Base-by-base conservation (phyloP, 768 basidiomycete species). In the Panellus pusillus region DNA sequence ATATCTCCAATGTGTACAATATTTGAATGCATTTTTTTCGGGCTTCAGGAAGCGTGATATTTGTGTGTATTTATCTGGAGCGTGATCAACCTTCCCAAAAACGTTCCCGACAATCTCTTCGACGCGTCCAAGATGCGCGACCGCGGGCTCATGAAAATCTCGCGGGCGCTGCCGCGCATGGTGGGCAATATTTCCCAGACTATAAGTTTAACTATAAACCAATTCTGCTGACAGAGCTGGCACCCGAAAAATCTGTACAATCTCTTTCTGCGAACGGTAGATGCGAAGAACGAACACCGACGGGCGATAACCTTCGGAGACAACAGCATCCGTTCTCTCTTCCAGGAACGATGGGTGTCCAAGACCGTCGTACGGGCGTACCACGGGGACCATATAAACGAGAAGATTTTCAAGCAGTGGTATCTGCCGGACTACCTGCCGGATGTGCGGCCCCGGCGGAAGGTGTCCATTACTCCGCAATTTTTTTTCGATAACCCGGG, bases 331-430 rank as follows among this genome's bases (percentile, higher is more conserved):
- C 70, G 76, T 39, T 84, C 89, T 0, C 79, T 98, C 35, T 97
- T 91, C 74, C 91, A 96, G 70, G 90, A 96, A 63, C 88, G 94
- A 37, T 98, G 93, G 92, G 76, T 74, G 17, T 83, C 91, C 12
- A 97, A 96, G 71, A 79, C 86, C 4, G 83, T 93, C 54, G 80
- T 93, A 29, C 86, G 95, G 51, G 95, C 85, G 4, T 98, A 98
- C 78, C 97, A 98, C 66, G 94, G 95, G 19, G 95, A 97, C 78
- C 88, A 82, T 66, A 93, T 98, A 57, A 86, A 86, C 48, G 93
- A 96, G 75, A 89, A 87, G 64, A 86, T 87, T 35, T 98, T 98
- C 81, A 94, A 94, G 67, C 83, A 89, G 52, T 94, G 93, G 89
- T 98, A 93, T 68, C 81, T 99, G 35, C 96, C 96, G 14, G 77